phyloP scores from a whole-genome alignment of 306 rosid genomes.

The Cucumis hystrix region DNA sequence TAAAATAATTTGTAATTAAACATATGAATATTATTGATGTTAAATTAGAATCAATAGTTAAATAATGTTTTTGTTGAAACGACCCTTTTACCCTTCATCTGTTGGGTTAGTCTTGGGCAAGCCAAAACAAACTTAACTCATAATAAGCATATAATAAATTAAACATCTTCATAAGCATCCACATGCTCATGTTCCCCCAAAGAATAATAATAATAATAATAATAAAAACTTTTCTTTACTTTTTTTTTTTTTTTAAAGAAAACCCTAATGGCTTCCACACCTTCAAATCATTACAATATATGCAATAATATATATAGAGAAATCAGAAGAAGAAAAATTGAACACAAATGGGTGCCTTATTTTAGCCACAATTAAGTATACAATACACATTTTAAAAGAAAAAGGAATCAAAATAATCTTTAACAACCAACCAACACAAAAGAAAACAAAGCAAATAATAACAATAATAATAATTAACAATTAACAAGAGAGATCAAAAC shows the following conservation, averaged over 20 bases:
- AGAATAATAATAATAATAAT: too few relatives aligned
- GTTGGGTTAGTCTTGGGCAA: not conserved
- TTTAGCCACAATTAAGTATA: not conserved
- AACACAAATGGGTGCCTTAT: not conserved
- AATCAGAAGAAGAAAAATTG: not conserved
- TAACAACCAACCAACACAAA: not conserved
- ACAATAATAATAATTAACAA: not conserved
- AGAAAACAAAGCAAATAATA: not conserved
- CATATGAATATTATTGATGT: not conserved
- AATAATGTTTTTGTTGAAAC: not conserved
- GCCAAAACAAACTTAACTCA: not conserved
- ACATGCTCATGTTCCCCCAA: constrained; percentile 2
- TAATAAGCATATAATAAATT: not conserved
- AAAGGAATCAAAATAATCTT: not conserved
- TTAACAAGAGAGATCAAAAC: not conserved
- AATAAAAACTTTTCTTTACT: too few relatives aligned
- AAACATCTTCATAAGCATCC: not conserved
- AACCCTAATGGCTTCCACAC: constrained; percentile 1
- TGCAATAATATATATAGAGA: not conserved
- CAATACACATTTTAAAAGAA: not conserved
- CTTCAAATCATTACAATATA: not conserved
- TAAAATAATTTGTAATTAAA: too few relatives aligned
- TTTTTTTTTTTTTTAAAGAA: not conserved
- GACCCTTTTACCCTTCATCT: not conserved
- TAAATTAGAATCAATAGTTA: not conserved